Evolutionary conservation across 2,329 filamentous ascomycete genomes (phyloP).

Genomic region (Exserohilum rostratum): DNA sequence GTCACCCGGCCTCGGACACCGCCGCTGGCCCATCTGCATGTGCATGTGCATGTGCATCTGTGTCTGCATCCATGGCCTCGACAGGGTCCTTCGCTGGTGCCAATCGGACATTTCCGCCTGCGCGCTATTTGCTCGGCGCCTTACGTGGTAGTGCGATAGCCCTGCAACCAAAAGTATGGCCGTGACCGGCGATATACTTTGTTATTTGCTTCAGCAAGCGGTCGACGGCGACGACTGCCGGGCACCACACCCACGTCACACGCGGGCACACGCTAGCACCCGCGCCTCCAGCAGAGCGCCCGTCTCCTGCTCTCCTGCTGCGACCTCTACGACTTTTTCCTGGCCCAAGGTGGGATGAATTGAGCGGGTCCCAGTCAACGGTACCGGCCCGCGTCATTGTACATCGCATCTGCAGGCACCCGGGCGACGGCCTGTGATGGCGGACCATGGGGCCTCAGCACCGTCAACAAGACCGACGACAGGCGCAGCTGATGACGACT

Average conservation of each 20-base stretch:
- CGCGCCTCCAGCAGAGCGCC: not conserved
- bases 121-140: not conserved
- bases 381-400: slow-evolving; percentile 18
- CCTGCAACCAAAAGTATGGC: not conserved
- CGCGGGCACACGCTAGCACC: not conserved
- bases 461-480: not conserved
- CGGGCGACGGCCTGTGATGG: slow-evolving; percentile 18
- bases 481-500: slow-evolving; percentile 18
- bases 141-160: too few species aligned
- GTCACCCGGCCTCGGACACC: slow-evolving; percentile 10
- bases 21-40: too few species aligned
- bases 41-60: too few species aligned
- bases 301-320: too few species aligned
- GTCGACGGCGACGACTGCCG: not conserved
- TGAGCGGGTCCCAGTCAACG: not conserved
- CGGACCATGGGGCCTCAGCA: slow-evolving; percentile 14
- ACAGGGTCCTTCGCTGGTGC: slow-evolving; percentile 6
- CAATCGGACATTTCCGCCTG: slow-evolving; percentile 12
- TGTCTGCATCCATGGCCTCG: slow-evolving; percentile 1
- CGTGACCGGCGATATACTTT: slow-evolving; percentile 1
- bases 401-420: slow-evolving; percentile 10
- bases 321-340: not conserved
- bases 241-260: not conserved
- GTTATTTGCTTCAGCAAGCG: slow-evolving; percentile 3
- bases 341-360: not conserved